Evolutionary conservation across 2,329 filamentous ascomycete genomes (phyloP), one percentile per base, ranked within the genome.

Genomic region (Colletotrichum magnum): DNA sequence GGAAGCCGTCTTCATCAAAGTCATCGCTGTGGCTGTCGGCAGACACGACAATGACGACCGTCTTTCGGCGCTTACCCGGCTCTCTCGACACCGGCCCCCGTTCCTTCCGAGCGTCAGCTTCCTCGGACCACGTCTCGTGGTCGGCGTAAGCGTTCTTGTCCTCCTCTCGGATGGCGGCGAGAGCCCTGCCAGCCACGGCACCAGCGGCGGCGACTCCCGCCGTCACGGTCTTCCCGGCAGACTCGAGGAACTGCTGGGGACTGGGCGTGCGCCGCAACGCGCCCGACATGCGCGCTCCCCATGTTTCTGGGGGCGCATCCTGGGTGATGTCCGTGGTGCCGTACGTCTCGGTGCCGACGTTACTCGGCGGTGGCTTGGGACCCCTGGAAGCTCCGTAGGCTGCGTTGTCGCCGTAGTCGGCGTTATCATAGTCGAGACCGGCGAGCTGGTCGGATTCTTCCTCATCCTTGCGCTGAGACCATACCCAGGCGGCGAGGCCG

Each of bases 101-200:
- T 63, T 86, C 83, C 73, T 83, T 83, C 76, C 92, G 89, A 57
- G 92, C 87, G 74, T 93, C 92, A 24, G 92, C 93, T 82, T 98
- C 95, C 79, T 98, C 94, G 15, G 92, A 94, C 95, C 95, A 98
- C 60, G 94, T 90, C 78, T 94, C 93, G 80, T 96, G 94, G 79
- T 98, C 95, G 72, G 90, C 91, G 78, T 92, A 96, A 59, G 92
- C 92, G 71, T 89, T 88, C 77, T 90, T 91, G 77, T 95, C 93
- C 77, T 97, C 94, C 78, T 97, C 93, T 64, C 93, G 88, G 73
- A 97, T 96, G 16, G 93, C 91, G 62, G 92, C 92, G 73, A 98
- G 84, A 28, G 94, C 94, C 71, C 92, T 94, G 50, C 94, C 94
- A 70, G 97, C 89, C 56, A 89, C 93, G 18, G 93, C 93, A 15